Evolutionary conservation across 2,329 filamentous ascomycete genomes (phyloP).

Genomic region (Claviceps africana): DNA sequence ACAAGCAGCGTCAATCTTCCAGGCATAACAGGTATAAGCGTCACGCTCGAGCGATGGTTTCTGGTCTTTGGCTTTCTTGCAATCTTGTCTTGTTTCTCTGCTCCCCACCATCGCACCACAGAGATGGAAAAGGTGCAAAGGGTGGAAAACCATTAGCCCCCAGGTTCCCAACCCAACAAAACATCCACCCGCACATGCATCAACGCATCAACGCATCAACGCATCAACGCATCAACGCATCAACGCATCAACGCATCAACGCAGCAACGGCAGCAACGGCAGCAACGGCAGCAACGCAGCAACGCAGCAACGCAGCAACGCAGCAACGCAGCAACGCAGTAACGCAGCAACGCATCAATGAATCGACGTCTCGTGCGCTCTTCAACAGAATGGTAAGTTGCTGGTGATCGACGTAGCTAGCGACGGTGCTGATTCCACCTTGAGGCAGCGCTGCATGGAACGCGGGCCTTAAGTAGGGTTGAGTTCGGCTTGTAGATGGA

Average conservation of each 20-base stretch:
- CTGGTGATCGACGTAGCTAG: neutral
- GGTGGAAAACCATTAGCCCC: neutral
- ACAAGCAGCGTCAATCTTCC: neutral
- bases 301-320: no score
- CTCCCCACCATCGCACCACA: neutral
- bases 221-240: no score
- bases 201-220: neutral
- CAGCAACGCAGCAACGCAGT: no score
- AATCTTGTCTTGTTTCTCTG: neutral
- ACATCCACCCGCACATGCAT: neutral
- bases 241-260: no score
- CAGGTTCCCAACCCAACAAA: neutral
- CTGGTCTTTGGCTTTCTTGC: neutral
- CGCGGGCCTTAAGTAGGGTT: neutral
- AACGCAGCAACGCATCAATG: no score
- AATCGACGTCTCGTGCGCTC: neutral
- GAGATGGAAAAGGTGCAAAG: neutral
- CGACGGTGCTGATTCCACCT: neutral
- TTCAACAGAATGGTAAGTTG: neutral
- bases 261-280: no score
- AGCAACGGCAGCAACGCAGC: no score
- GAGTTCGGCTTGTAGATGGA: neutral
- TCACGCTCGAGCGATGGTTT: neutral
- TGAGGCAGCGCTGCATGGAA: neutral
- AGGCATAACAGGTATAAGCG: neutral